A percentile compares a stretch with the other conserved stretches of the same genome.
These are phyloP conservation scores for Trichoderma gamsii DNA, from an alignment of 495 filamentous ascomycete genomes.

Conservation along the genomic window DNA sequence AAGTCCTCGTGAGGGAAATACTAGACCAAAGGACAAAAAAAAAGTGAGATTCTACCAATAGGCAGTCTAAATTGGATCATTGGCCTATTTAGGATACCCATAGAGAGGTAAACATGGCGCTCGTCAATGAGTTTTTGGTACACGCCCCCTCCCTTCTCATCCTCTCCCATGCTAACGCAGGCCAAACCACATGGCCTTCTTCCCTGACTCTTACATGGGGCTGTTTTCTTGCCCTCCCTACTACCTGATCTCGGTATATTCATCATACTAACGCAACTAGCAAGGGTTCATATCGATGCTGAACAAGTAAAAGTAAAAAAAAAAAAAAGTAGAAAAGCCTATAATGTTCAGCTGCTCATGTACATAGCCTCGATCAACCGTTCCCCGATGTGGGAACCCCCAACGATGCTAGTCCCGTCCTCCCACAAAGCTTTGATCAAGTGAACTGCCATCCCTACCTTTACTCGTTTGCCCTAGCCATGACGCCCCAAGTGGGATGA, in stretches of 20 bases:
- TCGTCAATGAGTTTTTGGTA: not conserved
- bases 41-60: not conserved
- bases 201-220: not conserved
- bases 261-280: not conserved
- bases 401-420: too few relatives aligned
- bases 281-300: too few relatives aligned
- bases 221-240: not conserved
- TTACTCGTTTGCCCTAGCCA: not conserved
- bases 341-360: too few relatives aligned
- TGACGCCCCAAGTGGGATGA: not conserved
- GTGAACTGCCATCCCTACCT: not conserved
- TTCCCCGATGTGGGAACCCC: too few relatives aligned
- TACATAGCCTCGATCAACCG: too few relatives aligned
- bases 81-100: not conserved
- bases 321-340: too few relatives aligned
- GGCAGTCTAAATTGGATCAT: not conserved
- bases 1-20: not conserved
- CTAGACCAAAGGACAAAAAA: too few relatives aligned
- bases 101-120: not conserved
- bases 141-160: not conserved
- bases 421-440: too few relatives aligned
- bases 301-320: too few relatives aligned
- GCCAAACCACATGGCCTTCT: slow-evolving; percentile 5
- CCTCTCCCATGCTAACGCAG: not conserved
- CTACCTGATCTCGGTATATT: not conserved